Conservation (phyloP, 2,329 filamentous ascomycete species). For the Dactylellina drechsleri region DNA sequence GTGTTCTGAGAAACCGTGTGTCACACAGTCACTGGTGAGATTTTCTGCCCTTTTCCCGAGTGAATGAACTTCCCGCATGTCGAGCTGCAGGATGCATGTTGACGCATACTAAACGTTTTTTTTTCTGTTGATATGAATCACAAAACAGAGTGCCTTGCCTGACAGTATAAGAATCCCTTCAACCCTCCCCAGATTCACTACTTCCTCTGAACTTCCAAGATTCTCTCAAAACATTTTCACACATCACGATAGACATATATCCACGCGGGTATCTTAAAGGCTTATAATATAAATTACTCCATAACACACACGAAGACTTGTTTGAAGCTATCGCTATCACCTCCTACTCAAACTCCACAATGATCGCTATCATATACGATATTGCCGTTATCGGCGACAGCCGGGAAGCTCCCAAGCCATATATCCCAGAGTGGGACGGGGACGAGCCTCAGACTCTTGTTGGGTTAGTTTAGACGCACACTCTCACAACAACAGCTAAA, state of each 20-base stretch:
- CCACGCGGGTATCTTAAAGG: no score
- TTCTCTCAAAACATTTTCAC: background rate
- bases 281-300: no score
- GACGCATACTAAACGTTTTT: constrained; percentile 29
- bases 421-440: constrained; percentile 53
- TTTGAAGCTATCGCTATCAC: no score
- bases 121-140: constrained; percentile 40
- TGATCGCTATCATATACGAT: constrained; percentile 9
- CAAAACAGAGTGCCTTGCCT: background rate
- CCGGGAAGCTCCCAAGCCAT: constrained; percentile 48
- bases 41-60: constrained; percentile 5
- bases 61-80: constrained; percentile 21
- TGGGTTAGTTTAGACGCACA: constrained; percentile 34
- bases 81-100: constrained; percentile 26
- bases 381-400: constrained; percentile 21
- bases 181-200: background rate
- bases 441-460: constrained; percentile 47
- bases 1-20: constrained; percentile 15
- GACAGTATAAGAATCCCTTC: constrained; percentile 29
- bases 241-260: background rate
- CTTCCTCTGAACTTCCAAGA: background rate
- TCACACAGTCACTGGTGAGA: constrained; percentile 40
- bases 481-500: background rate
- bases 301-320: no score
- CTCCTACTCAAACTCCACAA: constrained; percentile 3